Base-by-base conservation (phyloP, 192 early-diverging fungal genomes). In the Coemansia sp. region DNA sequence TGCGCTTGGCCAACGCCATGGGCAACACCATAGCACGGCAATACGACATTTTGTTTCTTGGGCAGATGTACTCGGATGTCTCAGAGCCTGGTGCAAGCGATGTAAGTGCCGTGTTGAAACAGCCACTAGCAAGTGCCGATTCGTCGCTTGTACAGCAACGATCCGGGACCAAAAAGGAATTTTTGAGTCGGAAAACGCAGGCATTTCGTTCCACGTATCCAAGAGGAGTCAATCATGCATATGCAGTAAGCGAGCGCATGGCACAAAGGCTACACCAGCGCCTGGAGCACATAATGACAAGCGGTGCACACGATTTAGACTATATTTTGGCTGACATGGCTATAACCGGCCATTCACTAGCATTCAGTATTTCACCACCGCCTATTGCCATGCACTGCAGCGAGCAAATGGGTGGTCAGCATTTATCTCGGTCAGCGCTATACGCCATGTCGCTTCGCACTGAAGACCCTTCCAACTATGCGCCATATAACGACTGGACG, bases 281-380 rank as follows among this genome's bases (percentile, higher is more conserved):
- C 4, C 24, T 75, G 34, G 10, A 24, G 55, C 62, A 18, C 24
- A 47, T 62, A 18, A 69, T 75, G 78, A 18, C 24, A 36, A 55
- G 34, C 3, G 70, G 69, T n/a, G 16, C 44, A 2, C 66, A 69
- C 41, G 67, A 69, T 27, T 63, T 80, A 34, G 71, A 81, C 36
- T 73, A 29, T 65, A 64, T 73, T 47, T n/a, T 81, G 53, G 74
- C 74, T 0, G 74, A 76, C 60, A 40, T 73, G 11, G 74, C 68
- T 6, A 70, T 70, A 64, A 63, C 62, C 13, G 73, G 73, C 2
- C 24, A 61, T 3, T 69, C 63, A 3, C 33, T 75, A 10, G 65
- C 66, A 10, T 76, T 62, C n/a, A 67, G 74, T 38, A 13, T 81
- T 20, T 69, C 79, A 36, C 79, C 79, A 13, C 74, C 79, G 12